Conservation (phyloP, 1,139 yeast genomes). For the Suhomyces bolitotheri region DNA sequence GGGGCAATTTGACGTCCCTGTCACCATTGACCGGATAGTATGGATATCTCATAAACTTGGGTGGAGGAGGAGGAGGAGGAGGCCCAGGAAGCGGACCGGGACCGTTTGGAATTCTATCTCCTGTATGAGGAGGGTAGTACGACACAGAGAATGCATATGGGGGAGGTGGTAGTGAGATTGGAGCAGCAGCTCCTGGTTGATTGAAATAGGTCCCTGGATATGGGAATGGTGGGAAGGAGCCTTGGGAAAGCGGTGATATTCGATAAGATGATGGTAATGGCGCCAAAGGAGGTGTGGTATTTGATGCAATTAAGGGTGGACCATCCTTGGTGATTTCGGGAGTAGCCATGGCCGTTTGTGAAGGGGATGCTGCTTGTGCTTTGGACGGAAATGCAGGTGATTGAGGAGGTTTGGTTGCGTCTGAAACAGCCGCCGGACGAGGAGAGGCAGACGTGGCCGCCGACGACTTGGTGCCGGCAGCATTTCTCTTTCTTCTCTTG, state of each 20-base stretch:
- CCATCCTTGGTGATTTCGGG: neutral
- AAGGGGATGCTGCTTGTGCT: neutral
- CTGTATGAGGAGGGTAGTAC: conserved; percentile 40
- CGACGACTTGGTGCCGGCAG: conserved; percentile 4
- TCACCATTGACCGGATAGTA: conserved; percentile 2
- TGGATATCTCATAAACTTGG: conserved; percentile 6
- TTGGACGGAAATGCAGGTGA: neutral
- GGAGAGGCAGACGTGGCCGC: conserved; percentile 2
- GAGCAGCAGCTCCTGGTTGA: conserved; percentile 6
- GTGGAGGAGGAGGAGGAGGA: conserved; percentile 28
- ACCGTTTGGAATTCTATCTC: conserved; percentile 45
- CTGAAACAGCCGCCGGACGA: neutral
- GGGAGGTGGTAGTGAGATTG: conserved; percentile 8
- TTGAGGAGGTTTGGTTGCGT: conserved; percentile 1
- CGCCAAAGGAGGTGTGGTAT: neutral
- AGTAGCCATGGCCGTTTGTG: conserved; percentile 1
- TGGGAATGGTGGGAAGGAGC: conserved; percentile 8
- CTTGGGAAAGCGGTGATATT: conserved; percentile 3
- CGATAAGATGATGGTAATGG: conserved; percentile 1
- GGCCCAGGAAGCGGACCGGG: conserved; percentile 52
- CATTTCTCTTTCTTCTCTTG: conserved; percentile 66
- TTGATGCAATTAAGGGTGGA: neutral
- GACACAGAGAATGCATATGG: conserved; percentile 14
- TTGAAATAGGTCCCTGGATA: conserved; percentile 5
- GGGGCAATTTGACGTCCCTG: conserved; percentile 8